These are phyloP conservation scores for Exophiala viscosa DNA, from an alignment of 2,329 filamentous ascomycete species.

Conservation along the genomic window DNA sequence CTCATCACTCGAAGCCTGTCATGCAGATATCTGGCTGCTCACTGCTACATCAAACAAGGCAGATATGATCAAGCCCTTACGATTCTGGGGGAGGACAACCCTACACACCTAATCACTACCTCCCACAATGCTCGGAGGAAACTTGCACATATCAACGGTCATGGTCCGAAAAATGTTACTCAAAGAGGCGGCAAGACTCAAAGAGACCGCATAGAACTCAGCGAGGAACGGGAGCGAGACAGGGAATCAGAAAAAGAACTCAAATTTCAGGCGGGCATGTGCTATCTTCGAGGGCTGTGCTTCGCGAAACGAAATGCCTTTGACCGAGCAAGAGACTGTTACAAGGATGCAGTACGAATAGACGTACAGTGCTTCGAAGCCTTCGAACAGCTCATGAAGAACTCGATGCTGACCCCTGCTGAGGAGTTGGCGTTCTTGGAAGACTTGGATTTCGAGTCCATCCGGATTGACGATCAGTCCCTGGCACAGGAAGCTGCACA, in stretches of 20 bases:
- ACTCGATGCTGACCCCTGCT: conserved; percentile 81
- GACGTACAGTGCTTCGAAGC: conserved; percentile 98
- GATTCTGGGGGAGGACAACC: conserved; percentile 87
- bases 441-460: conserved; percentile 82
- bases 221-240: conserved; percentile 55
- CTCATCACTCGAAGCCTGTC: conserved; percentile 76
- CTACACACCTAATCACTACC: conserved; percentile 76
- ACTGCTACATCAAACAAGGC: conserved; percentile 89
- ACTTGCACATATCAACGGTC: conserved; percentile 61
- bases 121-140: conserved; percentile 64
- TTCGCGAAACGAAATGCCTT: conserved; percentile 97
- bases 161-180: conserved; percentile 48
- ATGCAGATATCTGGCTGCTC: conserved; percentile 86
- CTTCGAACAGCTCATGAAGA: conserved; percentile 96
- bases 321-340: conserved; percentile 94
- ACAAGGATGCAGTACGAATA: conserved; percentile 94
- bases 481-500: conserved; percentile 81
- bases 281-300: conserved; percentile 87
- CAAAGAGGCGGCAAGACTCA: conserved; percentile 46
- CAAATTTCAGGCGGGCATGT: conserved; percentile 94
- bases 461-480: conserved; percentile 64
- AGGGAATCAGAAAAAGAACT: conserved; percentile 70
- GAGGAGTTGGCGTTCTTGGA: conserved; percentile 89
- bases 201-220: conserved; percentile 53
- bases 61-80: conserved; percentile 84